Evolutionary conservation across 495 filamentous ascomycete genomes (phyloP), one percentile per base, ranked within the genome.

Genomic region (Penicillium flavigenum): DNA sequence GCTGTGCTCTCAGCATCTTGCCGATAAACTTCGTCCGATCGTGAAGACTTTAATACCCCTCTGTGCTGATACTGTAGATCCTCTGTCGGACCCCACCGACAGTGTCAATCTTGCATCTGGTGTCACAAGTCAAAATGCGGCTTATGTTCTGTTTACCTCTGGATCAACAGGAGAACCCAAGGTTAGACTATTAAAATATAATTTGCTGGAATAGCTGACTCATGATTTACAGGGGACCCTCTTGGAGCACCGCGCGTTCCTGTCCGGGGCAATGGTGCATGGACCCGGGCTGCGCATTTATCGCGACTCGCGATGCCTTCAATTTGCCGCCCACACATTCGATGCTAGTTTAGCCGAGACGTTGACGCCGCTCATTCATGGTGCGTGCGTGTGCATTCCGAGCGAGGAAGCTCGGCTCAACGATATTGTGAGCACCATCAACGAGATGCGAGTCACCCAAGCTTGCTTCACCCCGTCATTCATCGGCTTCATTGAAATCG

Each of bases 321-420:
- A 83, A 63, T 83, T 81, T 51, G 79, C 79, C 6, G 75, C 81
- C 5, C 79, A 83, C 54, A 79, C 78, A 0, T 83, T 83, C 49
- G 80, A 83, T 58, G 76, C 77, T 7, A 80, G 75, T 47, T 56
- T 80, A 27, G 54, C 68, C 1, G 78, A 80, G 47, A 67, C 67
- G 22, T 62, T 81, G 26, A 74, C 74, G 2, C 62, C 73, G 2
- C 58, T 81, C 43, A 75, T 81, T 48, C 60, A 72, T 32, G 78
- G 78, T 16, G 78, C 65, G 6, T 75, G 69, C 49, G 67, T 79
- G 17, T 81, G 78, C 45, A 64, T 81, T 44, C 79, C 78, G 0
- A 80, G 76, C 59, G 81, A 85, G 36, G 74, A 81, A 42, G 70
- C 75, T 20, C 72, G 81, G 7, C 59, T 81, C 27, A 79, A 81